These are phyloP conservation scores for Phaeosphaeria sp. DNA, from an alignment of 2,329 filamentous ascomycete genomes.

Conservation along the genomic window DNA sequence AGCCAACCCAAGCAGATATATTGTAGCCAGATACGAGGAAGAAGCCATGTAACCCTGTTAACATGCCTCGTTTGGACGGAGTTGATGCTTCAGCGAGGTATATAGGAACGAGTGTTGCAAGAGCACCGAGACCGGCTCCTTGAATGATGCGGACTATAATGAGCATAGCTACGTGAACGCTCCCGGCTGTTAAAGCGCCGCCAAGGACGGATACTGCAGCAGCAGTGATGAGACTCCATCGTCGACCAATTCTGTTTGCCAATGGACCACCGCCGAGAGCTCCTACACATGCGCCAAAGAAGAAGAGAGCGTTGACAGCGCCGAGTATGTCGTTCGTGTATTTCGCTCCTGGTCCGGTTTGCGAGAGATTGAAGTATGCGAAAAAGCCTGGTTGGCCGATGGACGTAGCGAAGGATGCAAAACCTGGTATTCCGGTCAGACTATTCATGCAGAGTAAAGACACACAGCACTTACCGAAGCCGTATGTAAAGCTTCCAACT, in stretches of 20 bases:
- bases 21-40: conserved; percentile 34
- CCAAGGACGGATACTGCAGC: conserved; percentile 16
- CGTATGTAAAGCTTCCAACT: conserved; percentile 31
- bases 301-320: conserved; percentile 20
- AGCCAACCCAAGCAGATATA: conserved; percentile 48
- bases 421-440: conserved; percentile 17
- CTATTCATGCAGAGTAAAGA: neutral
- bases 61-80: conserved; percentile 29
- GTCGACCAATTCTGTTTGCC: conserved; percentile 19
- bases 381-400: conserved; percentile 31
- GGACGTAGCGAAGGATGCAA: conserved; percentile 31
- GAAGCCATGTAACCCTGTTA: conserved; percentile 32
- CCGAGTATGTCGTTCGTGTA: conserved; percentile 27
- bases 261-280: conserved; percentile 11
- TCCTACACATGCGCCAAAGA: conserved; percentile 18
- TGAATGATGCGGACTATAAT: conserved; percentile 31
- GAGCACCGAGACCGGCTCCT: conserved; percentile 25
- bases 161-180: conserved; percentile 32
- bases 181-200: conserved; percentile 26
- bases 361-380: conserved; percentile 23
- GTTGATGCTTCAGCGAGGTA: conserved; percentile 34
- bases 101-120: conserved; percentile 31
- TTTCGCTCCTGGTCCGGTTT: conserved; percentile 18
- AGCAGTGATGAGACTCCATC: conserved; percentile 13
- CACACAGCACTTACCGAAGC: conserved; percentile 20